Percentiles rank a stretch among this genome's conserved stretches.
Evolutionary conservation across 192 early-diverging fungal genomes (phyloP).

Genomic region (Coemansia furcata): DNA sequence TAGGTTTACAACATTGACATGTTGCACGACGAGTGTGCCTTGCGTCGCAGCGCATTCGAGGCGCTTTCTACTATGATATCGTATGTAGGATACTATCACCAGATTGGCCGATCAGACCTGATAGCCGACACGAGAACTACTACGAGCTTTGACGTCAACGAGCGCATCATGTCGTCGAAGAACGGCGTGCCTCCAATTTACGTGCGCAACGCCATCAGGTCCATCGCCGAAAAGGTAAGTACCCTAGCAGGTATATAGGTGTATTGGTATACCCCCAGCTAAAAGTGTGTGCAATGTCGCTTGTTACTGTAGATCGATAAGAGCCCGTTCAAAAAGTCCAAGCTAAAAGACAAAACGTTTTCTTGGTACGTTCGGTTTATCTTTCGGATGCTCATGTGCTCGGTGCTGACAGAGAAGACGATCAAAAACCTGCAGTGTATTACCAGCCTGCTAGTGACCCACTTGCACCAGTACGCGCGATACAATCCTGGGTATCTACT

Average conservation of each 20-base stretch:
- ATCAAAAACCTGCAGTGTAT: conserved; percentile 25
- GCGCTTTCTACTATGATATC: conserved; percentile 25
- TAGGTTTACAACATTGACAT: neutral
- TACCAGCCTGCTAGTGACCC: conserved; percentile 23
- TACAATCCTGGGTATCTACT: conserved; percentile 27
- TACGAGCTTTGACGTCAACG: neutral
- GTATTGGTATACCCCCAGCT: neutral
- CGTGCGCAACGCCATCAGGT: neutral
- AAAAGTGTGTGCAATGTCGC: neutral
- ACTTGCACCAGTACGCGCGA: conserved; percentile 36
- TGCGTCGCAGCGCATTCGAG: conserved; percentile 23
- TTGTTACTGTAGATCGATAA: conserved; percentile 24
- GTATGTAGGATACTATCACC: conserved; percentile 42
- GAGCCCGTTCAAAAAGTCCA: conserved; percentile 7
- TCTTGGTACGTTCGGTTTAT: conserved; percentile 13
- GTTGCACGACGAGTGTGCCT: conserved; percentile 9
- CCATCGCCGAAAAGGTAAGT: conserved; percentile 6
- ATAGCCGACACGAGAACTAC: neutral
- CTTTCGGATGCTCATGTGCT: conserved; percentile 30
- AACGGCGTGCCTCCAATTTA: neutral
- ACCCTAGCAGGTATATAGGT: neutral
- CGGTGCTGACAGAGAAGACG: conserved; percentile 22
- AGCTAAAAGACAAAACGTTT: conserved; percentile 14
- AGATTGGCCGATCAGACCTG: conserved; percentile 19
- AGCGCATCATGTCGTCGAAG: conserved; percentile 5